A percentile compares a stretch with the other conserved stretches of the same genome.
phyloP scores from a whole-genome alignment of 352 stramenopile species.

The Pythium graminicola region DNA sequence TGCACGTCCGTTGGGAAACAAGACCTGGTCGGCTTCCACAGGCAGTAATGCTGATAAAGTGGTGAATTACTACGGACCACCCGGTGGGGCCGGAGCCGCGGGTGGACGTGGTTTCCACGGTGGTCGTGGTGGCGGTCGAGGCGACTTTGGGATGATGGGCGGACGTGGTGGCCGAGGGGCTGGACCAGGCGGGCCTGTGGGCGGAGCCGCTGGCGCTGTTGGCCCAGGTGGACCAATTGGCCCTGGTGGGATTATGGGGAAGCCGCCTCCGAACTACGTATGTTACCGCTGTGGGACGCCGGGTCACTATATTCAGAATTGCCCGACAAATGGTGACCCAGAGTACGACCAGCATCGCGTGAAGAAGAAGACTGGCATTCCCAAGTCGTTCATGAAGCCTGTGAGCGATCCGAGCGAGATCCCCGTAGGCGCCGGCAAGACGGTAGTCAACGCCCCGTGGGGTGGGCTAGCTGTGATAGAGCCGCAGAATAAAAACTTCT shows the following conservation, averaged over 20 bases:
- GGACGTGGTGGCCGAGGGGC: constrained; percentile 12
- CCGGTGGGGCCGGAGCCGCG: constrained; percentile 35
- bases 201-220: constrained; percentile 34
- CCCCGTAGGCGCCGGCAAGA: constrained; percentile 73
- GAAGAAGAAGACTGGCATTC: constrained; percentile 85
- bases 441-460: constrained; percentile 80
- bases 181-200: constrained; percentile 33
- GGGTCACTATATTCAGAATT: constrained; percentile 86
- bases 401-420: constrained; percentile 83
- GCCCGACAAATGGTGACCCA: constrained; percentile 81
- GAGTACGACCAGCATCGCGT: constrained; percentile 85
- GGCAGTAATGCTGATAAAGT: constrained; percentile 77
- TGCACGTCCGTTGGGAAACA: constrained; percentile 63
- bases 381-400: constrained; percentile 86
- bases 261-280: constrained; percentile 77
- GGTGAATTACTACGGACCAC: constrained; percentile 66
- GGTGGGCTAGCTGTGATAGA: constrained; percentile 86
- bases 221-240: constrained; percentile 25
- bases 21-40: constrained; percentile 69
- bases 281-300: constrained; percentile 80
- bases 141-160: constrained; percentile 23
- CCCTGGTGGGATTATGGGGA: constrained; percentile 33
- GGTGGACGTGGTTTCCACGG: constrained; percentile 17
- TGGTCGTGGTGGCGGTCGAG: constrained; percentile 8
- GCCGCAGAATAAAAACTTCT: constrained; percentile 88